Evolutionary conservation across 495 filamentous ascomycete species (phyloP).

Genomic region (Neurospora africana): DNA sequence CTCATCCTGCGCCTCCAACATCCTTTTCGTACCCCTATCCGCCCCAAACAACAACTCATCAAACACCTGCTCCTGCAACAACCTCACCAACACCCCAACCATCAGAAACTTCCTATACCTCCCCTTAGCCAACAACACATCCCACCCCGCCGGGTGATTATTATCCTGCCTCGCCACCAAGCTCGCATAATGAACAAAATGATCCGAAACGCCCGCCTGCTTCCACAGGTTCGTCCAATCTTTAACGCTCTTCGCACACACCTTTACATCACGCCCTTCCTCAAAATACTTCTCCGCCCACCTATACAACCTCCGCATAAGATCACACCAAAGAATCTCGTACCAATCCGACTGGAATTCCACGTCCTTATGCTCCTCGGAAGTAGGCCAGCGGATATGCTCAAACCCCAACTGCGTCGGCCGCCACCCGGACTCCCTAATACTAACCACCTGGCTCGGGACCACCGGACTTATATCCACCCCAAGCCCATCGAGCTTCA

Average conservation of each 20-base stretch:
- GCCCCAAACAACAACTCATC: constrained; percentile 36
- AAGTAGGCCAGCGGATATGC: not conserved
- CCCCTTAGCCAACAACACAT: constrained; percentile 22
- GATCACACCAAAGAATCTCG: constrained; percentile 7
- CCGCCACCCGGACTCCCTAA: constrained; percentile 1
- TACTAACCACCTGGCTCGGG: not conserved
- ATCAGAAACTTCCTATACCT: constrained; percentile 29
- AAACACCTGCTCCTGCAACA: constrained; percentile 35
- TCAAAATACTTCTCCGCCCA: constrained; percentile 9
- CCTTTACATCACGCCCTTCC: not conserved
- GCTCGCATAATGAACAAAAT: constrained; percentile 26
- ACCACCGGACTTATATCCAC: not conserved
- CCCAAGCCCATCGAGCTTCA: not conserved
- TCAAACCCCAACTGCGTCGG: constrained; percentile 10
- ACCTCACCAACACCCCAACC: constrained; percentile 29
- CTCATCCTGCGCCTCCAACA: constrained; percentile 27
- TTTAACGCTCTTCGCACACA: not conserved
- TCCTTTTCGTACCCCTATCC: constrained; percentile 8
- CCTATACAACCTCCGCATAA: constrained; percentile 3
- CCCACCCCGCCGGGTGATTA: constrained; percentile 26
- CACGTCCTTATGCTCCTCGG: not conserved
- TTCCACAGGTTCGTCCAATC: constrained; percentile 4
- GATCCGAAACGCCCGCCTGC: constrained; percentile 8
- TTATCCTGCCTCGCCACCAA: constrained; percentile 28
- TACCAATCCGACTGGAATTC: constrained; percentile 11